Evolutionary conservation across 2,329 filamentous ascomycete genomes (phyloP).

Genomic region (Alternaria alternata): DNA sequence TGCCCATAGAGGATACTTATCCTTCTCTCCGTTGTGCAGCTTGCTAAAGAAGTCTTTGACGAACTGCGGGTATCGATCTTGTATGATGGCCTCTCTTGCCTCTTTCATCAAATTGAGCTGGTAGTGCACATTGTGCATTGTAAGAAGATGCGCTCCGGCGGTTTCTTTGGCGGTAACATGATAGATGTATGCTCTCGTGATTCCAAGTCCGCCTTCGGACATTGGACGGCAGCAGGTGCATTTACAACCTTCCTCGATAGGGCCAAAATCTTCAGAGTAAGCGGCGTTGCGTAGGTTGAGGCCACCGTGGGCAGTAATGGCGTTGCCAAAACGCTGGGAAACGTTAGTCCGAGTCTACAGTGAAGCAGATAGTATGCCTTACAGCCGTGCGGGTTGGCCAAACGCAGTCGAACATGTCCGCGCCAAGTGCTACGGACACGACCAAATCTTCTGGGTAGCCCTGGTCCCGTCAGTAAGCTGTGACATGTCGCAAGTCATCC

Average conservation of each 20-base stretch:
- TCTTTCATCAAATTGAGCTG: constrained; percentile 83
- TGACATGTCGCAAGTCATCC: not conserved
- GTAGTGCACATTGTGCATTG: constrained; percentile 96
- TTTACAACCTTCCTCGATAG: constrained; percentile 82
- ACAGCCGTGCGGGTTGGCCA: constrained; percentile 95
- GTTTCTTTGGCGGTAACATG: constrained; percentile 96
- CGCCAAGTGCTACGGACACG: constrained; percentile 90
- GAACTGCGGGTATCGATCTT: constrained; percentile 81
- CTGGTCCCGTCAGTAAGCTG: constrained; percentile 47
- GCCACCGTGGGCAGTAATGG: constrained; percentile 81
- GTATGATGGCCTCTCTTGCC: constrained; percentile 78
- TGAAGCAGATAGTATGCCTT: constrained; percentile 33
- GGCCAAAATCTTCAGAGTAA: constrained; percentile 81
- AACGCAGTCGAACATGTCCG: constrained; percentile 99
- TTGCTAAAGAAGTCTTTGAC: constrained; percentile 78
- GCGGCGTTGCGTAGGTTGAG: constrained; percentile 81
- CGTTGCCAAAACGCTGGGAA: constrained; percentile 83
- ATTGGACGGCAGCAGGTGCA: constrained; percentile 78
- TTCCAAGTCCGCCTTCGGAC: constrained; percentile 74
- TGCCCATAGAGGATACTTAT: constrained; percentile 82
- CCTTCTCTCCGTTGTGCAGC: constrained; percentile 69
- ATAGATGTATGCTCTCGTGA: constrained; percentile 89
- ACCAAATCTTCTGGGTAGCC: constrained; percentile 96
- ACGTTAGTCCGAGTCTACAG: not conserved
- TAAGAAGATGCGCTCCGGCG: constrained; percentile 83